phyloP scores from a whole-genome alignment of 1,284 basidiomycete species.

The Trametes versicolor region DNA sequence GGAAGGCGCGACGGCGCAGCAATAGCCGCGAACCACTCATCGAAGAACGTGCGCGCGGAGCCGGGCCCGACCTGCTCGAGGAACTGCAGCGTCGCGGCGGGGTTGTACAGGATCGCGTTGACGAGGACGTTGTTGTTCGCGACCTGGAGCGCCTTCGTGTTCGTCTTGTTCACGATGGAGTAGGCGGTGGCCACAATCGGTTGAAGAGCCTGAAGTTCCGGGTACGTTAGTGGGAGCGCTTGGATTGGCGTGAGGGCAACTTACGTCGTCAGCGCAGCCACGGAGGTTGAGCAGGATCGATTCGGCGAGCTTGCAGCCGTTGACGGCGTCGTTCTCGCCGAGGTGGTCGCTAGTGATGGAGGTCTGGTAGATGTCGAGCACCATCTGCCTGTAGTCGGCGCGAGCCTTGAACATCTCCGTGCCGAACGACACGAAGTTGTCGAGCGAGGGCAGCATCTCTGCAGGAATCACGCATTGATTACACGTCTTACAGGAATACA shows the following conservation, averaged over 20 bases:
- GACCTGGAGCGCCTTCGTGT: slow-evolving; percentile 75
- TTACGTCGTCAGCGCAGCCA: slow-evolving; percentile 81
- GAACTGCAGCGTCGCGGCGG: slow-evolving; percentile 76
- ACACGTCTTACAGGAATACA: not conserved
- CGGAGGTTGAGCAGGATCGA: slow-evolving; percentile 83
- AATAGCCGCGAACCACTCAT: slow-evolving; percentile 82
- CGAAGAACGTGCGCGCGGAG: slow-evolving; percentile 76
- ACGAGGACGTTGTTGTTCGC: slow-evolving; percentile 87
- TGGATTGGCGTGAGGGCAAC: no score
- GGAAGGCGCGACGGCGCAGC: slow-evolving; percentile 70
- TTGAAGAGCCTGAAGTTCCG: slow-evolving; percentile 61
- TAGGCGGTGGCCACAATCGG: slow-evolving; percentile 71
- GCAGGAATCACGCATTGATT: slow-evolving; percentile 14
- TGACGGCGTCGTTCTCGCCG: slow-evolving; percentile 85
- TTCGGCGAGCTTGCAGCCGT: slow-evolving; percentile 89
- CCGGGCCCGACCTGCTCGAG: slow-evolving; percentile 74
- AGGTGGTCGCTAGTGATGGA: slow-evolving; percentile 78
- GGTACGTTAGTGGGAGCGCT: no score
- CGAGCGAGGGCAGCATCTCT: slow-evolving; percentile 92
- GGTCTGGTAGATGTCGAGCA: slow-evolving; percentile 87
- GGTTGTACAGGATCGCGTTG: slow-evolving; percentile 89
- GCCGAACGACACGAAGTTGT: slow-evolving; percentile 92
- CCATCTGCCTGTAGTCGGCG: slow-evolving; percentile 82
- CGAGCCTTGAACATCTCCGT: slow-evolving; percentile 78
- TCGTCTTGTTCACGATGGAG: slow-evolving; percentile 62